Evolutionary conservation across 2,329 filamentous ascomycete species (phyloP).

Genomic region (Epichloe aotearoae): DNA sequence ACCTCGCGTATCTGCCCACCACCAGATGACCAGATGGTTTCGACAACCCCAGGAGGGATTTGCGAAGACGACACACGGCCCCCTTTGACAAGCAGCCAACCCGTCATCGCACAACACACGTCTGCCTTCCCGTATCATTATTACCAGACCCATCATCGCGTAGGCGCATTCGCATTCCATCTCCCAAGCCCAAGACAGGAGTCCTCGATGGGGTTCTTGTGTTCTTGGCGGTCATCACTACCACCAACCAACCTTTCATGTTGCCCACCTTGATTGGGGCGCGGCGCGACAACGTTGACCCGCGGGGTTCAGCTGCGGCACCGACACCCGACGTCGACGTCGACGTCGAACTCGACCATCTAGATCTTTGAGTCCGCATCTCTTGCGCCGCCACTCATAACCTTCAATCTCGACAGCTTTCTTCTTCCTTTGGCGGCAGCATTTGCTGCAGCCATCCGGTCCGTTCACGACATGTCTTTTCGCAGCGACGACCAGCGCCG

Average conservation of each 20-base stretch:
- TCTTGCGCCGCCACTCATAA: not conserved
- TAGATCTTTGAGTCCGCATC: not conserved
- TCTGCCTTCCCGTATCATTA: no score
- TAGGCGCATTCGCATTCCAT: not conserved
- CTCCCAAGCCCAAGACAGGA: not conserved
- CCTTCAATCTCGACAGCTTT: not conserved
- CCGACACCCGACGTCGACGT: not conserved
- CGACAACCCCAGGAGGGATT: not conserved
- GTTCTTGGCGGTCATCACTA: not conserved
- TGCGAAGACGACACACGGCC: not conserved
- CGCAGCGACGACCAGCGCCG: constrained; percentile 48
- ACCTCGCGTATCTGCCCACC: not conserved
- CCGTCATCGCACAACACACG: not conserved
- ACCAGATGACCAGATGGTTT: not conserved
- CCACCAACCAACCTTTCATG: not conserved
- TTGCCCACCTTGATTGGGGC: not conserved
- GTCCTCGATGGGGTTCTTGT: constrained; percentile 1
- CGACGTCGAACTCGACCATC: not conserved
- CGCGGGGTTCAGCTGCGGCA: constrained; percentile 8
- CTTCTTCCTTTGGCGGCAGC: not conserved
- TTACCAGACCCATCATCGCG: not conserved
- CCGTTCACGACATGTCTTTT: constrained; percentile 41
- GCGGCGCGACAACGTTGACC: constrained; percentile 9
- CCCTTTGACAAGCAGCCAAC: not conserved
- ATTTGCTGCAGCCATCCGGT: not conserved